Conservation (phyloP, 2,329 filamentous ascomycete genomes). For the Sclerotinia trifoliorum region DNA sequence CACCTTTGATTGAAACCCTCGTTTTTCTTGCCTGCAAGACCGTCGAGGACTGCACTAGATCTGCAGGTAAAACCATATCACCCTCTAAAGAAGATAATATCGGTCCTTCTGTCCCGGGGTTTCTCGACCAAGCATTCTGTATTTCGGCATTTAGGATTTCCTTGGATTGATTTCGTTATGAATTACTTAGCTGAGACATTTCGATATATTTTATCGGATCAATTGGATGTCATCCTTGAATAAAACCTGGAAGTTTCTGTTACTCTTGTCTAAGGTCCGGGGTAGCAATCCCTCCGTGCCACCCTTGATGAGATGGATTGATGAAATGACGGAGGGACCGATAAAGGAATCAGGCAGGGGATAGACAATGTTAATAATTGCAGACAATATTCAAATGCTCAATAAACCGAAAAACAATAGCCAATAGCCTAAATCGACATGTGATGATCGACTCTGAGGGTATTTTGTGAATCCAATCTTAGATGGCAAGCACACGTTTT, state of each 20-base stretch:
- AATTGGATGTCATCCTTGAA: conserved; percentile 20
- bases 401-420: neutral
- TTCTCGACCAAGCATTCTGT: conserved; percentile 9
- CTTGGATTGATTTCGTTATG: conserved; percentile 11
- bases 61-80: conserved; percentile 19
- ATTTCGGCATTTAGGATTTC: conserved; percentile 20
- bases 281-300: conserved; percentile 14
- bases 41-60: conserved; percentile 7
- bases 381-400: conserved; percentile 2
- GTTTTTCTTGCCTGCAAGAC: conserved; percentile 45
- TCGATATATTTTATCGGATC: conserved; percentile 9
- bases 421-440: conserved; percentile 1
- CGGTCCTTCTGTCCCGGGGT: conserved; percentile 23
- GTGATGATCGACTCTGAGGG: conserved; percentile 12
- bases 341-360: conserved; percentile 14
- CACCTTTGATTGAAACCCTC: conserved; percentile 61
- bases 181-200: conserved; percentile 21
- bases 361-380: neutral
- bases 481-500: conserved; percentile 17
- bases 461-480: conserved; percentile 4
- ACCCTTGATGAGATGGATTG: conserved; percentile 17
- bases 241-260: conserved; percentile 5
- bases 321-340: conserved; percentile 21
- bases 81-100: conserved; percentile 15
- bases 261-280: conserved; percentile 17